A percentile compares a stretch with the other conserved stretches of the same genome.
Evolutionary conservation across 495 filamentous ascomycete genomes (phyloP).

Genomic region (Staphylotrichum longicolle): DNA sequence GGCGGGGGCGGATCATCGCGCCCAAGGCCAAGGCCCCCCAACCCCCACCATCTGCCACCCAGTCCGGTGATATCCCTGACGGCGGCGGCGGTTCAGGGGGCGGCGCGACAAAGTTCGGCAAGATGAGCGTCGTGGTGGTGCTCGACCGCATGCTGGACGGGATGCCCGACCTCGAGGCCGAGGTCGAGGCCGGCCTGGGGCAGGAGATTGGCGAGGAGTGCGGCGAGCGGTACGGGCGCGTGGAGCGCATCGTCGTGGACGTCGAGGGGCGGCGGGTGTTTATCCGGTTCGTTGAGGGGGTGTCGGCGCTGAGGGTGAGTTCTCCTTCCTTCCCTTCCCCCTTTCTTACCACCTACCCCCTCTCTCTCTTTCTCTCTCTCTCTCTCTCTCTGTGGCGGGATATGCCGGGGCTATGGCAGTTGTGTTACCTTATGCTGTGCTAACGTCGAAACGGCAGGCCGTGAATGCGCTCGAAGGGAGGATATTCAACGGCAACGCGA

Average conservation of each 20-base stretch:
- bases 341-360: not conserved
- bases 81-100: conserved; percentile 24
- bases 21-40: conserved; percentile 39
- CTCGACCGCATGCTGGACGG: conserved; percentile 78
- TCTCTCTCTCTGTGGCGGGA: not conserved
- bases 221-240: conserved; percentile 79
- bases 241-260: conserved; percentile 79
- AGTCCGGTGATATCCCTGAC: too few relatives aligned
- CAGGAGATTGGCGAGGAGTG: conserved; percentile 97
- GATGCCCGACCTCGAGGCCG: conserved; percentile 61
- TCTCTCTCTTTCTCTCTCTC: not conserved
- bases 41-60: not conserved
- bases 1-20: conserved; percentile 77
- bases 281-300: conserved; percentile 79
- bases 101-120: conserved; percentile 62
- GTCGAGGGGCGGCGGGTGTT: conserved; percentile 63
- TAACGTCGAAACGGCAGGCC: conserved; percentile 53
- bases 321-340: conserved; percentile 17
- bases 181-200: conserved; percentile 70
- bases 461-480: conserved; percentile 83
- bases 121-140: conserved; percentile 76
- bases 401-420: too few relatives aligned
- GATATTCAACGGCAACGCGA: conserved; percentile 81
- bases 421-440: not conserved
- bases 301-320: conserved; percentile 78